Evolutionary conservation across 768 basidiomycete genomes (phyloP).

Genomic region (Lentinula raphanica): DNA sequence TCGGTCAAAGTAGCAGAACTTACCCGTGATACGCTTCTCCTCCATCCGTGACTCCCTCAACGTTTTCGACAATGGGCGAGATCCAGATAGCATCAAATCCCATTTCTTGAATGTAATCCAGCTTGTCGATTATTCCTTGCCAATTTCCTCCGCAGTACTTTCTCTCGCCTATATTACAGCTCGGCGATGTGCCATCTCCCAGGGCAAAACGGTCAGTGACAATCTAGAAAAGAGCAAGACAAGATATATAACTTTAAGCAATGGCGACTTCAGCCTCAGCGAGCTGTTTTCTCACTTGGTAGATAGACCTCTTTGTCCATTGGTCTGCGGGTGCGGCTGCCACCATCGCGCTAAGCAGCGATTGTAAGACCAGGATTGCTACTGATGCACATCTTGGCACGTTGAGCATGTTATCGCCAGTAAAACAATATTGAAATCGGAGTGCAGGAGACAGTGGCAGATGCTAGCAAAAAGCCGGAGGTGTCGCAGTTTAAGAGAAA

Average conservation of each 20-base stretch:
- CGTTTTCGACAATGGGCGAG: slow-evolving; percentile 64
- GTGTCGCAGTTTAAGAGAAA: too few relatives aligned
- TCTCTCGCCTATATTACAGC: slow-evolving; percentile 47
- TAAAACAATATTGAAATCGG: background rate
- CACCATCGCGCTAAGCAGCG: background rate
- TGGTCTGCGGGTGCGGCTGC: slow-evolving; percentile 9
- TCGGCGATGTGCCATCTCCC: slow-evolving; percentile 35
- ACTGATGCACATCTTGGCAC: background rate
- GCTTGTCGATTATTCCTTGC: slow-evolving; percentile 53
- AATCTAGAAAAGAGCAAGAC: slow-evolving; percentile 39
- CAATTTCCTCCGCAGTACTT: slow-evolving; percentile 71
- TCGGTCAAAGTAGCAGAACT: slow-evolving; percentile 21
- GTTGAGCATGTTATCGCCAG: background rate
- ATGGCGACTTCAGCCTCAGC: too few relatives aligned
- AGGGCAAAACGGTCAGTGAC: slow-evolving; percentile 67
- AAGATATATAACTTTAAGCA: too few relatives aligned
- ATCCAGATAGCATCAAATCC: slow-evolving; percentile 80
- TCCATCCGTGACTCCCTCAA: slow-evolving; percentile 51
- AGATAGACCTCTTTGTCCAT: slow-evolving; percentile 21
- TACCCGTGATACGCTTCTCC: slow-evolving; percentile 75
- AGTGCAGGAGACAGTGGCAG: background rate
- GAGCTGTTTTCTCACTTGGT: slow-evolving; percentile 23
- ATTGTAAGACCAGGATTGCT: background rate
- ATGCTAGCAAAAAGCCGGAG: too few relatives aligned
- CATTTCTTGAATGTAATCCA: slow-evolving; percentile 71